Percentiles rank a stretch among this genome's conserved stretches.
Conservation (phyloP, 345 rosid species). For the Pistacia atlantica region DNA sequence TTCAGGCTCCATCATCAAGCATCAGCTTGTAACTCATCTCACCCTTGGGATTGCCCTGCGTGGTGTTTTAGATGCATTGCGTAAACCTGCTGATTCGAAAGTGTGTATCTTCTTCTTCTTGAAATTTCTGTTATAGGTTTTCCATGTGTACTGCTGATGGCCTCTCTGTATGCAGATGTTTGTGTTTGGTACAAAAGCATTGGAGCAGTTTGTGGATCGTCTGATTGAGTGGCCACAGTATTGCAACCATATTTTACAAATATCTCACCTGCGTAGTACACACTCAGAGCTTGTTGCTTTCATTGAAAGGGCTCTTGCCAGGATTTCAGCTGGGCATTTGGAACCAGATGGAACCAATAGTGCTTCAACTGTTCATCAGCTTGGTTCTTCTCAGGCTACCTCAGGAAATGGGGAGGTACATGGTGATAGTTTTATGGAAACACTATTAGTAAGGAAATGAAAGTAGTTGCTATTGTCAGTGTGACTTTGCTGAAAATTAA, state of each 20-base stretch:
- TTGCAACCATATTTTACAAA: slow-evolving; percentile 96
- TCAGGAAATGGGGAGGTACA: slow-evolving; percentile 72
- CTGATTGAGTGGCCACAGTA: slow-evolving; percentile 97
- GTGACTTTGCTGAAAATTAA: background rate
- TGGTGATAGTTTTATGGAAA: background rate
- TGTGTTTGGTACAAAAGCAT: slow-evolving; percentile 91
- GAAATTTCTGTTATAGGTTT: slow-evolving; percentile 7
- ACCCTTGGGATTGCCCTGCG: slow-evolving; percentile 95
- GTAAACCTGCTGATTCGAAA: slow-evolving; percentile 98
- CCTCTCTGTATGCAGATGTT: slow-evolving; percentile 68
- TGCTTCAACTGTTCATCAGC: slow-evolving; percentile 47
- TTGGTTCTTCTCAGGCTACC: slow-evolving; percentile 46
- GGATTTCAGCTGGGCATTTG: slow-evolving; percentile 79
- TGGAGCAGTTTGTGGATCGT: slow-evolving; percentile 97
- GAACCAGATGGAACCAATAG: slow-evolving; percentile 60
- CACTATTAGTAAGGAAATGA: background rate
- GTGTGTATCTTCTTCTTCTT: slow-evolving; percentile 38
- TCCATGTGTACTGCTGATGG: slow-evolving; percentile 11
- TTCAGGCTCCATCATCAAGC: slow-evolving; percentile 94
- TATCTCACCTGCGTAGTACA: slow-evolving; percentile 86
- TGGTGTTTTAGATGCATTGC: slow-evolving; percentile 87
- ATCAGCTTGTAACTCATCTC: slow-evolving; percentile 91
- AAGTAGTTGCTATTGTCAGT: background rate
- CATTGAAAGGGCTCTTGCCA: slow-evolving; percentile 81
- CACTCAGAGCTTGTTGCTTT: slow-evolving; percentile 86